phyloP scores from a whole-genome alignment of 176 grass and related monocot species.

The Ensete ventricosum region DNA sequence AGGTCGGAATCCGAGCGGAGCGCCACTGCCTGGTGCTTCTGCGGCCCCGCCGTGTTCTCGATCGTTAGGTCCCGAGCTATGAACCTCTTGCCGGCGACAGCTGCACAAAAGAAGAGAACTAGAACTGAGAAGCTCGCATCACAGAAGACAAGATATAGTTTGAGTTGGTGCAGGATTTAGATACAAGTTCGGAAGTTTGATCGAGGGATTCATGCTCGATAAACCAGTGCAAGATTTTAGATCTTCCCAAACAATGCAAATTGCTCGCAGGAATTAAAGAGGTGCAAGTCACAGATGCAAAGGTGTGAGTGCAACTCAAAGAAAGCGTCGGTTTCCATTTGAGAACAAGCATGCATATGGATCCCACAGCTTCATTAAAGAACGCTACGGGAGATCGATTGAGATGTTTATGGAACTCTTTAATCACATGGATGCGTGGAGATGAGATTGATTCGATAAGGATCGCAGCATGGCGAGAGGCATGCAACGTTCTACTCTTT shows the following conservation, averaged over 20 bases:
- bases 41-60: slow-evolving; percentile 59
- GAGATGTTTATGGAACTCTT: background rate
- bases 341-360: background rate
- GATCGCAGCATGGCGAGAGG: background rate
- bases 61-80: slow-evolving; percentile 66
- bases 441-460: background rate
- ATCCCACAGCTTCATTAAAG: background rate
- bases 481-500: background rate
- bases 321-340: background rate
- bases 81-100: slow-evolving; percentile 33
- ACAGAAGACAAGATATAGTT: background rate
- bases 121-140: background rate
- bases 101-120: background rate
- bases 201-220: too few relatives aligned
- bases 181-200: background rate
- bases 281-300: too few relatives aligned
- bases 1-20: slow-evolving; percentile 68
- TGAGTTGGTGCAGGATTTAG: background rate
- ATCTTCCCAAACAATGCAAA: too few relatives aligned
- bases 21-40: slow-evolving; percentile 76
- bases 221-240: too few relatives aligned
- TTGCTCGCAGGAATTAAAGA: too few relatives aligned
- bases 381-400: background rate
- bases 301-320: background rate
- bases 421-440: background rate